These are phyloP conservation scores for Candida pseudoglaebosa DNA, from an alignment of 805 yeast genomes.

Conservation along the genomic window DNA sequence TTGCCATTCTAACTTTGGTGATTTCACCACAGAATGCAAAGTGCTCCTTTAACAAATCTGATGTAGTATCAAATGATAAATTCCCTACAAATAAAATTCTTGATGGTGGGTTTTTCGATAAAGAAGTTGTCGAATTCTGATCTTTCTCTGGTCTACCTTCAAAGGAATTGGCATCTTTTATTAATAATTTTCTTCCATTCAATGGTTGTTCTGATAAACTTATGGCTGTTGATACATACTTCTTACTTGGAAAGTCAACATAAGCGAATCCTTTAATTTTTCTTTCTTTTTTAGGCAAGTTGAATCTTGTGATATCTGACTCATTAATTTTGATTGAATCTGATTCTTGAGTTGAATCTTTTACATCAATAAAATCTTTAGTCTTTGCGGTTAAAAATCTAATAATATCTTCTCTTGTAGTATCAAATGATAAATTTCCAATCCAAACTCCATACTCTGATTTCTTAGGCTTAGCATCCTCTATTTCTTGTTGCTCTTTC, in stretches of 20 bases:
- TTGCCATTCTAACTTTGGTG: constrained; percentile 83
- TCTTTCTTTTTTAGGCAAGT: constrained; percentile 71
- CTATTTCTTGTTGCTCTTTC: constrained; percentile 27
- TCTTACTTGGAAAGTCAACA: constrained; percentile 65
- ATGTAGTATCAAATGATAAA: constrained; percentile 85
- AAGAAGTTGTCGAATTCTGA: constrained; percentile 34
- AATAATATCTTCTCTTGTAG: constrained; percentile 67
- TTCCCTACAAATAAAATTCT: constrained; percentile 90
- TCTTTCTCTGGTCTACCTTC: constrained; percentile 73
- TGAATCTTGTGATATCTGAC: constrained; percentile 66
- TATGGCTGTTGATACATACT: constrained; percentile 60
- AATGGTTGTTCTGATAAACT: constrained; percentile 65
- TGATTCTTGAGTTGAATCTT: constrained; percentile 20
- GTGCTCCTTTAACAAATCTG: constrained; percentile 70
- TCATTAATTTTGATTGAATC: constrained; percentile 39
- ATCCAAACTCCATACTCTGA: constrained; percentile 84
- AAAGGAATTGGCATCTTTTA: constrained; percentile 74
- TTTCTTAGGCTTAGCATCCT: constrained; percentile 29
- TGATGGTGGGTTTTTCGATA: constrained; percentile 80
- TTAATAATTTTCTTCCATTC: constrained; percentile 81
- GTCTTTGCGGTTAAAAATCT: constrained; percentile 65
- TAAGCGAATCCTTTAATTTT: constrained; percentile 87
- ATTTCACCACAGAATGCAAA: constrained; percentile 93
- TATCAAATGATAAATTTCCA: constrained; percentile 86
- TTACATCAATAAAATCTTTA: constrained; percentile 17